phyloP scores from a whole-genome alignment of 768 basidiomycete species.

The Mycena venus region DNA sequence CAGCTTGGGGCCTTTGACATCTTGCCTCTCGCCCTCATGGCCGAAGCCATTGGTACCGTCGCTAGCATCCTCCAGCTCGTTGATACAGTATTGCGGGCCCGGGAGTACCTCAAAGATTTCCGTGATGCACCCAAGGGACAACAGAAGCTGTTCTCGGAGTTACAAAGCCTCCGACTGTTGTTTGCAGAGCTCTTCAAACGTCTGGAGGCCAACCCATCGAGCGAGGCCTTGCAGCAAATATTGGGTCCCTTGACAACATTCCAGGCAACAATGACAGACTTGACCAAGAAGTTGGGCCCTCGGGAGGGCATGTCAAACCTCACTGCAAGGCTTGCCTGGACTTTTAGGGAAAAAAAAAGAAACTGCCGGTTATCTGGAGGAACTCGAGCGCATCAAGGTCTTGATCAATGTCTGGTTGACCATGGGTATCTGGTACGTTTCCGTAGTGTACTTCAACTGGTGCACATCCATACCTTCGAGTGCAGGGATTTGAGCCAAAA shows the following conservation, averaged over 20 bases:
- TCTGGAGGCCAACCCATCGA: neutral
- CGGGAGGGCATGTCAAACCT: neutral
- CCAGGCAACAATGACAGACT: neutral
- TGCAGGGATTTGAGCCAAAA: neutral
- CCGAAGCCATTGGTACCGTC: constrained; percentile 22
- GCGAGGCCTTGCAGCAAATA: neutral
- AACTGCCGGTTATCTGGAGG: neutral
- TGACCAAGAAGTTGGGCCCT: neutral
- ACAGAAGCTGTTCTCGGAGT: neutral
- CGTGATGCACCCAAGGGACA: neutral
- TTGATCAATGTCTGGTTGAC: constrained; percentile 8
- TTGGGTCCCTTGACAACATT: neutral
- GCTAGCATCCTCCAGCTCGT: too few species aligned
- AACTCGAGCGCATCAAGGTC: constrained; percentile 1
- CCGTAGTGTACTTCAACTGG: neutral
- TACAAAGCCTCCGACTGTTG: neutral
- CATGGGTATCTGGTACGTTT: constrained; percentile 4
- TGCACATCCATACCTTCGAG: neutral
- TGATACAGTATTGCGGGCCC: neutral
- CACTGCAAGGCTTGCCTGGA: neutral
- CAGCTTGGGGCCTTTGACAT: neutral
- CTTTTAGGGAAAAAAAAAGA: neutral
- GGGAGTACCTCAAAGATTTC: constrained; percentile 1
- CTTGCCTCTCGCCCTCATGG: constrained; percentile 8
- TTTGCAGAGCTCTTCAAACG: neutral